Evolutionary conservation across 495 filamentous ascomycete species (phyloP).

Genomic region (Penicillium alfredii): DNA sequence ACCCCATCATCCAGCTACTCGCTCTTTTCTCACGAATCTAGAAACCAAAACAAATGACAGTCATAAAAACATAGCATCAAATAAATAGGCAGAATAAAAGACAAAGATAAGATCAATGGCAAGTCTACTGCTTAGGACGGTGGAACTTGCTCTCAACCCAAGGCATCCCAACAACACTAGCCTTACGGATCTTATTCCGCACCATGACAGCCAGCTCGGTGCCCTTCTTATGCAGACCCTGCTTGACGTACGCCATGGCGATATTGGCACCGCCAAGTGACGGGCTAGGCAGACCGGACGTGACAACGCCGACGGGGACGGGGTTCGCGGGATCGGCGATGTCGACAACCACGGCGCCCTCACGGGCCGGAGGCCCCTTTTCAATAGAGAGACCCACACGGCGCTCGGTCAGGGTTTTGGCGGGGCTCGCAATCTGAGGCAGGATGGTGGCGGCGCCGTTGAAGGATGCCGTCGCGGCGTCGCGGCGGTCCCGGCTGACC

Average conservation of each 20-base stretch:
- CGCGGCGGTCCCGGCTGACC: conserved; percentile 68
- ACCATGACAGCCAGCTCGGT: conserved; percentile 78
- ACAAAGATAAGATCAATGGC: too few relatives aligned
- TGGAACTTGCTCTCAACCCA: conserved; percentile 82
- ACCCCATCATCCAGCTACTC: too few relatives aligned
- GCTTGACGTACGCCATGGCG: conserved; percentile 90
- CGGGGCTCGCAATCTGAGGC: conserved; percentile 58
- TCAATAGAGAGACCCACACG: conserved; percentile 78
- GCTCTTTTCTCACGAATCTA: too few relatives aligned
- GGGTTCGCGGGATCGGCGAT: conserved; percentile 49
- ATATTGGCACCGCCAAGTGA: conserved; percentile 79
- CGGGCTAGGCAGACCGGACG: conserved; percentile 84
- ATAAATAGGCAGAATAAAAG: too few relatives aligned
- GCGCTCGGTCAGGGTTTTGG: conserved; percentile 64
- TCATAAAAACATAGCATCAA: too few relatives aligned
- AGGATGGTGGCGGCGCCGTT: conserved; percentile 71
- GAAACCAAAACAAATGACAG: too few relatives aligned
- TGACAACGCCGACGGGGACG: conserved; percentile 58
- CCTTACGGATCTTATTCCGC: conserved; percentile 73
- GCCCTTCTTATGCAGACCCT: conserved; percentile 77
- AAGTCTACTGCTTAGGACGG: conserved; percentile 24
- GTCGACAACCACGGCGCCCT: conserved; percentile 75
- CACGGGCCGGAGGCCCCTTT: conserved; percentile 77
- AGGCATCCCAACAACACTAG: conserved; percentile 84
- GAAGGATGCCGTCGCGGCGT: conserved; percentile 51